Conservation (phyloP, 139 green algal species). For the Chlorella sorokiniana region DNA sequence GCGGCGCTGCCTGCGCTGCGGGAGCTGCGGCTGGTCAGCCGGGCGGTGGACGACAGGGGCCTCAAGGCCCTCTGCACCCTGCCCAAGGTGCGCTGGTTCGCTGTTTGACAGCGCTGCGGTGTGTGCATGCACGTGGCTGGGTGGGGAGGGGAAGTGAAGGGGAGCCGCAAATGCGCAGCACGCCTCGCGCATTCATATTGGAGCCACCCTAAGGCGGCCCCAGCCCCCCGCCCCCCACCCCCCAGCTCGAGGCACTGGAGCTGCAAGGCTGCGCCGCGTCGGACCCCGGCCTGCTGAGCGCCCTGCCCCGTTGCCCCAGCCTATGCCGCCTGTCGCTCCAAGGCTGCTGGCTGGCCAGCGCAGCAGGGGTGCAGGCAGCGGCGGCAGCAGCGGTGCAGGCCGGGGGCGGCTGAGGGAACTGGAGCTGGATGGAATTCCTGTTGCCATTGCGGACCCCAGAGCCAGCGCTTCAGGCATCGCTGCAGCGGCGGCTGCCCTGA, state of each 20-base stretch:
- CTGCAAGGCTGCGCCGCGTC: neutral
- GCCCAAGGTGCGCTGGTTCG: neutral
- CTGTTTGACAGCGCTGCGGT: neutral
- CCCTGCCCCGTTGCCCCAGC: neutral
- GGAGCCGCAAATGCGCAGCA: too few relatives aligned
- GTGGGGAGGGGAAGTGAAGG: too few relatives aligned
- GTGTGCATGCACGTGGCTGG: neutral
- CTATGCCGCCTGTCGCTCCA: neutral
- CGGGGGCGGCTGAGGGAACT: neutral
- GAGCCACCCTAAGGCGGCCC: too few relatives aligned
- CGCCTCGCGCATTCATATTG: too few relatives aligned
- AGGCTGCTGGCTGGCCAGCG: slow-evolving; percentile 13
- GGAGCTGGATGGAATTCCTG: neutral
- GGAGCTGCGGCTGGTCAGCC: slow-evolving; percentile 24
- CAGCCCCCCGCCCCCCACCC: neutral
- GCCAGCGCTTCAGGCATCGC: too few relatives aligned
- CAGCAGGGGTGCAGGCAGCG: neutral
- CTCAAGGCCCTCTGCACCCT: slow-evolving; percentile 1
- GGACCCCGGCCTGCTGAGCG: neutral
- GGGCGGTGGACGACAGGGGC: neutral
- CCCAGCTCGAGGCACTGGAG: neutral
- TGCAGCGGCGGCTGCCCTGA: neutral
- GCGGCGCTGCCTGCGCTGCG: neutral
- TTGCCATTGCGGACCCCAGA: neutral
- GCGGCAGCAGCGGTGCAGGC: neutral